A percentile compares a stretch with the other conserved stretches of the same genome.
phyloP scores from a whole-genome alignment of 2,329 filamentous ascomycete species.

The Fusarium irregulare region DNA sequence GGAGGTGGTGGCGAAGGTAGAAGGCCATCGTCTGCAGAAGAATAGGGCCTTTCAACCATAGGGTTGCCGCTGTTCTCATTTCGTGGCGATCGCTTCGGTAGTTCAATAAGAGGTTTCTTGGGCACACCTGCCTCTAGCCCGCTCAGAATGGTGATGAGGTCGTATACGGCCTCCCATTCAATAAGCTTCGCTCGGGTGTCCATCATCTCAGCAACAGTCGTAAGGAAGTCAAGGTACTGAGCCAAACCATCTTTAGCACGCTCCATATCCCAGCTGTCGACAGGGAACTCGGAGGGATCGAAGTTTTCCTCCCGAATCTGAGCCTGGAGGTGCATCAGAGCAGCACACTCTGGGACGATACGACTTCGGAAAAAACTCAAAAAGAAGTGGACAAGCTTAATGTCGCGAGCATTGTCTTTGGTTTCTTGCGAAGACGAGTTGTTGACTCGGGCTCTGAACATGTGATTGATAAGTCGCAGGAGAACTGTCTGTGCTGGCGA shows the following conservation, averaged over 20 bases:
- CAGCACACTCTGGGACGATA: constrained; percentile 92
- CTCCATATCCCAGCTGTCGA: constrained; percentile 98
- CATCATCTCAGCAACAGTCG: constrained; percentile 85
- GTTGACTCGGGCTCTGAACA: constrained; percentile 72
- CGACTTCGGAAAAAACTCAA: constrained; percentile 92
- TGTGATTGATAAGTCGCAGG: constrained; percentile 88
- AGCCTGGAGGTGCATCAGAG: constrained; percentile 92
- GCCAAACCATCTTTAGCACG: constrained; percentile 94
- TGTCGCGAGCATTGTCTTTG: constrained; percentile 66
- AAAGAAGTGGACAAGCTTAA: constrained; percentile 83
- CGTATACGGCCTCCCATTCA: constrained; percentile 91
- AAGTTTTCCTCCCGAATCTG: constrained; percentile 83
- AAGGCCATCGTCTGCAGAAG: constrained; percentile 46
- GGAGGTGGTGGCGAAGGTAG: constrained; percentile 55
- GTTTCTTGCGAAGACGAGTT: constrained; percentile 58
- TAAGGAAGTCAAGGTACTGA: constrained; percentile 94
- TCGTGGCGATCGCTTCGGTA: constrained; percentile 50
- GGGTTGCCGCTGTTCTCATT: constrained; percentile 42
- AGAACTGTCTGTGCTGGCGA: constrained; percentile 95
- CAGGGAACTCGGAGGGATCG: constrained; percentile 87
- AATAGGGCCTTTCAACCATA: constrained; percentile 73
- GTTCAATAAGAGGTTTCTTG: constrained; percentile 75
- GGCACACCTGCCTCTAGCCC: constrained; percentile 89
- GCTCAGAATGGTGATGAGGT: constrained; percentile 86
- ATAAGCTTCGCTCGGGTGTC: constrained; percentile 87